phyloP scores from a whole-genome alignment of 495 filamentous ascomycete genomes.

The Acidomyces sp. region DNA sequence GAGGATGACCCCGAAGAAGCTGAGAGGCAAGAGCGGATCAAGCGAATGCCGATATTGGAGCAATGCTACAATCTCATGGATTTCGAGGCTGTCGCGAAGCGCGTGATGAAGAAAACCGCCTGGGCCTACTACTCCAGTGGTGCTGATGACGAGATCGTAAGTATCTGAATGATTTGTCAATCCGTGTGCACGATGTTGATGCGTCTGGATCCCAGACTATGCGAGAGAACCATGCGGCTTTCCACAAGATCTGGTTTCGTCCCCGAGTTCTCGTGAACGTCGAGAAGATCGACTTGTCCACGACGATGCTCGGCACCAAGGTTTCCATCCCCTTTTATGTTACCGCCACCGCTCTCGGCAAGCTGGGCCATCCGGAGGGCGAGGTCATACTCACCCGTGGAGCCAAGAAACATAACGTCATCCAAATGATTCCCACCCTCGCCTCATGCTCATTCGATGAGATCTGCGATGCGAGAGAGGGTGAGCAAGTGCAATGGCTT shows the following conservation, averaged over 20 bases:
- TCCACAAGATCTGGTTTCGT: constrained; percentile 95
- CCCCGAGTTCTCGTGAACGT: constrained; percentile 77
- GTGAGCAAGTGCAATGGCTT: constrained; percentile 85
- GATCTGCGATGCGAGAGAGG: constrained; percentile 71
- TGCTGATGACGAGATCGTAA: constrained; percentile 91
- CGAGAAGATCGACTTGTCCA: constrained; percentile 68
- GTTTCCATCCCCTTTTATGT: constrained; percentile 78
- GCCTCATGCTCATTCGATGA: constrained; percentile 97
- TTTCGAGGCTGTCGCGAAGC: constrained; percentile 79
- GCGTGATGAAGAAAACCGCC: constrained; percentile 84
- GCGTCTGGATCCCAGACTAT: constrained; percentile 60
- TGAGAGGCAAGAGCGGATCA: constrained; percentile 60
- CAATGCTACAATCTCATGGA: constrained; percentile 93
- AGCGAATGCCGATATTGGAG: constrained; percentile 64
- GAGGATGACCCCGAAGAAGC: constrained; percentile 61
- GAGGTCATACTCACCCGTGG: constrained; percentile 81
- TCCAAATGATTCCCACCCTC: constrained; percentile 97
- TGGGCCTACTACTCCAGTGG: constrained; percentile 97
- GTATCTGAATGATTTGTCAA: constrained; percentile 26
- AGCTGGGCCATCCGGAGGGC: constrained; percentile 78
- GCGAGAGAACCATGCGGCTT: constrained; percentile 91
- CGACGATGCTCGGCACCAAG: constrained; percentile 83
- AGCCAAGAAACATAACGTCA: constrained; percentile 69
- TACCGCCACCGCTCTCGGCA: constrained; percentile 82
- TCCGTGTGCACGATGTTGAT: too few relatives aligned